Base-by-base conservation (phyloP, 176 grass and related monocot species). In the Tuctoria greenei region DNA sequence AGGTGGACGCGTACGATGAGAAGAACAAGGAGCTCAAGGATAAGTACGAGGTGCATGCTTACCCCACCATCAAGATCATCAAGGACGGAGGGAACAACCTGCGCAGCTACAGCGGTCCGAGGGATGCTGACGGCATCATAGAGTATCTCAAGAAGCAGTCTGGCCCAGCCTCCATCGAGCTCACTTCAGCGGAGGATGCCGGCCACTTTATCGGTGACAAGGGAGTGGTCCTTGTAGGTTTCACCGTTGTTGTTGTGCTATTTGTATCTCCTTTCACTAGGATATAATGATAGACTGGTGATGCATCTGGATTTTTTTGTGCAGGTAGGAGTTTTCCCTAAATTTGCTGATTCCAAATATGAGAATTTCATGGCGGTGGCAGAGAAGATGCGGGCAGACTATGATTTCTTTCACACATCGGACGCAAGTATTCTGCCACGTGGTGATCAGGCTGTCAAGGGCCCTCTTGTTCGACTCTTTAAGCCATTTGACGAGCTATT, bases 401-500 rank as follows among this genome's bases (percentile, higher is more conserved):
- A 92, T 66, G 72, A 89, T 78, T 99, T 99, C 67, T 81, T 86
- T 81, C 89, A 99, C 76, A 99, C 91, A 0, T 84, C 31, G 18
- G 89, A 95, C 4, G 73, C 80, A 12, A 82, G 82, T 46, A 76
- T 92, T 76, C 82, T 99, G 58, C 91, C 91, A 13, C 87, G 27
- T 59, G 95, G 95, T n/a, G 73, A 95, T 73, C 67, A 39, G 7
- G 39, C 74, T 16, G 12, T 86, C 26, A 79, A 81, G 40, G 85
- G 54, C 4, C 95, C 95, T 49, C 41, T 90, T 50, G 73, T 99
- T 83, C 84, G 87, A 40, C 84, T 99, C 34, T 95, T 99, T 73
- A 99, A 99, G 59, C 91, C 95, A 42, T 99, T 99, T 7, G 95
- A 99, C 46, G 95, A 99, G 61, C 85, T 95, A 24, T 92, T 92